Percentiles rank a stretch among this genome's conserved stretches.
Conservation (phyloP, 2,329 filamentous ascomycete species). For the Chaetomiaceae sp. region DNA sequence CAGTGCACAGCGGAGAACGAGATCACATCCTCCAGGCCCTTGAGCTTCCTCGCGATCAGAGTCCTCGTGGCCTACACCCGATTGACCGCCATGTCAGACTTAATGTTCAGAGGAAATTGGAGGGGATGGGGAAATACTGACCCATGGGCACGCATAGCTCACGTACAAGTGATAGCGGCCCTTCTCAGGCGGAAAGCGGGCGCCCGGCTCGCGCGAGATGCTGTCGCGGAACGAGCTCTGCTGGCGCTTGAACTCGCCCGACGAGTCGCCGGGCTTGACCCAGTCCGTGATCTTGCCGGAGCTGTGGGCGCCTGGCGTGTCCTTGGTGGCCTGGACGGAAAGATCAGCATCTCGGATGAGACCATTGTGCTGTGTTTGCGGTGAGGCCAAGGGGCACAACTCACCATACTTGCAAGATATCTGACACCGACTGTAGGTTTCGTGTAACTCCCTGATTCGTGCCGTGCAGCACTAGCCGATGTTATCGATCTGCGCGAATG, state of each 20-base stretch:
- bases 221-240: conserved; percentile 74
- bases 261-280: conserved; percentile 70
- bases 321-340: conserved; percentile 15
- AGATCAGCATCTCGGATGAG: too few species aligned
- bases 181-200: conserved; percentile 77
- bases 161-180: conserved; percentile 92
- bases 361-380: too few species aligned
- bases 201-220: conserved; percentile 65
- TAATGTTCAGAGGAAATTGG: background rate
- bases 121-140: conserved; percentile 22
- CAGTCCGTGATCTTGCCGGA: conserved; percentile 66
- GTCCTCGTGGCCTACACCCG: conserved; percentile 73
- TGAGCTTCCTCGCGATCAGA: conserved; percentile 81
- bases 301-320: conserved; percentile 16
- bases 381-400: too few species aligned
- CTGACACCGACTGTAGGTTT: too few species aligned
- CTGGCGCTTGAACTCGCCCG: conserved; percentile 90
- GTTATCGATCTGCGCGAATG: too few species aligned
- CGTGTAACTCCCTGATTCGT: too few species aligned
- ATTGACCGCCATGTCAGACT: too few species aligned
- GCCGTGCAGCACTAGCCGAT: too few species aligned
- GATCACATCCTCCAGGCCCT: conserved; percentile 84
- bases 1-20: conserved; percentile 80
- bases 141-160: conserved; percentile 91
- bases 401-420: too few species aligned